Evolutionary conservation across 768 basidiomycete species (phyloP).

Genomic region (Amyloporia xantha): DNA sequence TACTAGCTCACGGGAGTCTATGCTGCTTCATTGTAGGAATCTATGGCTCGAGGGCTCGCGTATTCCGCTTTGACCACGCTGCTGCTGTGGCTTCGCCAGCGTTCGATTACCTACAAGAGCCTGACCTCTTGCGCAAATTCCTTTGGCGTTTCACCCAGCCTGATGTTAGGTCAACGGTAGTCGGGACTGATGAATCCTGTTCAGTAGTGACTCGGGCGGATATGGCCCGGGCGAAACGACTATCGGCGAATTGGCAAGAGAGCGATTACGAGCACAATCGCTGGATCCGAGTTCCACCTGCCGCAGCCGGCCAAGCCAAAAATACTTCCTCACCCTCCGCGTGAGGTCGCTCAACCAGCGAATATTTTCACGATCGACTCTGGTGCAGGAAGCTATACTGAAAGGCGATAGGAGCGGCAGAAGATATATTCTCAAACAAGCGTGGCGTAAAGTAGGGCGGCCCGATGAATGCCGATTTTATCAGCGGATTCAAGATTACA

Average conservation of each 20-base stretch:
- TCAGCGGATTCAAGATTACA: background rate
- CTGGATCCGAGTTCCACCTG: background rate
- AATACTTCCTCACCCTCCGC: background rate
- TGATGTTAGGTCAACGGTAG: background rate
- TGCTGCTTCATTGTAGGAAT: slow-evolving; percentile 10
- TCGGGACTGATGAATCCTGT: background rate
- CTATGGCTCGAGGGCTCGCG: slow-evolving; percentile 5
- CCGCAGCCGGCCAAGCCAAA: background rate
- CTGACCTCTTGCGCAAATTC: slow-evolving; percentile 3
- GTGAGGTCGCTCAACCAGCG: too few species aligned
- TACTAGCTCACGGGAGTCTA: slow-evolving; percentile 7
- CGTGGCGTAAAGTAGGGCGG: background rate
- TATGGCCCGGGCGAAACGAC: background rate
- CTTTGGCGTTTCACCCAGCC: slow-evolving; percentile 13
- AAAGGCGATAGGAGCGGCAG: background rate
- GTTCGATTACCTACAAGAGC: background rate
- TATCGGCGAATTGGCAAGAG: background rate
- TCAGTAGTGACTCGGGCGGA: background rate
- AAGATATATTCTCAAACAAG: slow-evolving; percentile 1
- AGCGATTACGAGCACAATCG: background rate
- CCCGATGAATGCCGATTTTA: background rate
- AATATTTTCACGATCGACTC: background rate
- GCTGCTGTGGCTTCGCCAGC: slow-evolving; percentile 4
- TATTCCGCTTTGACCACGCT: slow-evolving; percentile 13
- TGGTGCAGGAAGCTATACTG: background rate